phyloP scores from a whole-genome alignment of 2,329 filamentous ascomycete species.

The Fusarium keratoplasticum region DNA sequence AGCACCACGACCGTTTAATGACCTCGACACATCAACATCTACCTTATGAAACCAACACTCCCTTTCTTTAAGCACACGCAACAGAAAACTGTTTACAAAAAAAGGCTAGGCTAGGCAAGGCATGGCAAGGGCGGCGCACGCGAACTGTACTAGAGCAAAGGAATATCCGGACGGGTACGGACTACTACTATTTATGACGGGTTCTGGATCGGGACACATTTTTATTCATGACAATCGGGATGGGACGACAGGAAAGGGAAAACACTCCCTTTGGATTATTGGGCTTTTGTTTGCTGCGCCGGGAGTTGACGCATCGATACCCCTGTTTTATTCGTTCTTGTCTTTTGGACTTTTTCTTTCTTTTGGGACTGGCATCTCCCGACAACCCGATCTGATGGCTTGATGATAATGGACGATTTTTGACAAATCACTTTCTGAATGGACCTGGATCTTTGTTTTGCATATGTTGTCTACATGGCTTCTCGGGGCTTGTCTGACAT shows the following conservation, averaged over 20 bases:
- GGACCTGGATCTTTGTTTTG: constrained; percentile 9
- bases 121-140: constrained; percentile 40
- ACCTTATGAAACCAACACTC: constrained; percentile 11
- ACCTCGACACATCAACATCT: constrained; percentile 1
- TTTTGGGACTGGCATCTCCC: constrained; percentile 28
- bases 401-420: constrained; percentile 41
- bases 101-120: constrained; percentile 42
- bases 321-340: constrained; percentile 43
- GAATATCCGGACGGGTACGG: constrained; percentile 17
- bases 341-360: background rate
- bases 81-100: constrained; percentile 24
- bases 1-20: constrained; percentile 37
- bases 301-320: constrained; percentile 48
- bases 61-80: constrained; percentile 24
- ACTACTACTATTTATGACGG: constrained; percentile 20
- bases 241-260: constrained; percentile 16
- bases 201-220: constrained; percentile 26
- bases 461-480: background rate
- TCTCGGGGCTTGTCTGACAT: background rate
- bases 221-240: constrained; percentile 22
- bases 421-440: constrained; percentile 20
- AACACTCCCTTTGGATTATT: constrained; percentile 17
- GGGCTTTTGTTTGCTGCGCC: constrained; percentile 33
- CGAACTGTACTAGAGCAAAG: constrained; percentile 42
- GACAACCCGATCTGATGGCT: constrained; percentile 26